Conservation (phyloP, 1,139 yeast species). For the Diutina rugosa region DNA sequence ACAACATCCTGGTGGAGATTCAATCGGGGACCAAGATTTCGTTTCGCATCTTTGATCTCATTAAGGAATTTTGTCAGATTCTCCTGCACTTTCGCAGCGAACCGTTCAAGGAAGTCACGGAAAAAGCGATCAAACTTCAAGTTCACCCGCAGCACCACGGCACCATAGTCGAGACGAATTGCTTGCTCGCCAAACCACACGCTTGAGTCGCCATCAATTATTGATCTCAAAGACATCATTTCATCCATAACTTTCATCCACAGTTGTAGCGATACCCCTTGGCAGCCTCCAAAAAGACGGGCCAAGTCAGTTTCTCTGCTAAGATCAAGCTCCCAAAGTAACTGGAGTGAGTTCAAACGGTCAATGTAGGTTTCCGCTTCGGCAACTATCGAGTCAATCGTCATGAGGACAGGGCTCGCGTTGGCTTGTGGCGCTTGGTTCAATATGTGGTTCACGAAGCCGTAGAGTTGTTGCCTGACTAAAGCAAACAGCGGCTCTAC, state of each 20-base stretch:
- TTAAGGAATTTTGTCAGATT: neutral
- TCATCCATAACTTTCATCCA: neutral
- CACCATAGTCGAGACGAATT: neutral
- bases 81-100: neutral
- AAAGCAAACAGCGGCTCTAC: neutral
- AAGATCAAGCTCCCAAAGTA: neutral
- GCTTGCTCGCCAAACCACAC: neutral
- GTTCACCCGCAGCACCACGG: neutral
- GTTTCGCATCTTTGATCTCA: constrained; percentile 20
- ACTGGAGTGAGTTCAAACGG: neutral
- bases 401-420: neutral
- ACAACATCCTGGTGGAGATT: neutral
- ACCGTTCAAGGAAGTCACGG: neutral
- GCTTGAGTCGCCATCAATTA: neutral
- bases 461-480: neutral
- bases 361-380: neutral
- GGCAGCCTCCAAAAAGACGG: neutral
- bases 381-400: neutral
- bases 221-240: neutral
- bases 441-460: neutral
- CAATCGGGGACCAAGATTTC: constrained; percentile 24
- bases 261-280: neutral
- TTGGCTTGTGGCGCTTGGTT: neutral
- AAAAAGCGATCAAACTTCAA: neutral
- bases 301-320: neutral